Conservation (phyloP, 768 basidiomycete species). For the Scleroderma bovista region DNA sequence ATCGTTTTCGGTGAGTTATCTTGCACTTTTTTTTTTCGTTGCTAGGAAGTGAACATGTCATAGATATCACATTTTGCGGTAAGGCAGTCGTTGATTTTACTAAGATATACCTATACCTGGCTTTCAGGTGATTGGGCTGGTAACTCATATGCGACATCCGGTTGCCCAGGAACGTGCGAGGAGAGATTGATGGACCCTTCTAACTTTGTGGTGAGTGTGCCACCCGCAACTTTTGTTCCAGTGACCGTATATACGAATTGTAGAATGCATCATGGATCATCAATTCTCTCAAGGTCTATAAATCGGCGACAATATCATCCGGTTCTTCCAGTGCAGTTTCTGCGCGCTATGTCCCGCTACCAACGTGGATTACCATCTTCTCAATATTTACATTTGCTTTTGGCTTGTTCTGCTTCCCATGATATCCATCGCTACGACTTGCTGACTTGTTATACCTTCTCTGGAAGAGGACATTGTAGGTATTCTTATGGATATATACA, state of each 20-base stretch:
- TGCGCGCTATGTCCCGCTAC: conserved; percentile 2
- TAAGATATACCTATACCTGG: conserved; percentile 4
- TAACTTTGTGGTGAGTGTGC: conserved; percentile 60
- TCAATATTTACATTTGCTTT: conserved; percentile 4
- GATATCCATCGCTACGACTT: not conserved
- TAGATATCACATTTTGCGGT: conserved; percentile 85
- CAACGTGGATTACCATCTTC: conserved; percentile 10
- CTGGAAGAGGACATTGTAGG: not conserved
- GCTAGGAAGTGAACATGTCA: conserved; percentile 11
- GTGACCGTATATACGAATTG: conserved; percentile 4
- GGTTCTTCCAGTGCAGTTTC: conserved; percentile 20
- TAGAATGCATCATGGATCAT: conserved; percentile 82
- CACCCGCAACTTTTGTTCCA: not conserved
- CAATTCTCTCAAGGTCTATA: conserved; percentile 72
- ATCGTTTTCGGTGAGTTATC: conserved; percentile 63
- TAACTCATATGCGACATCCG: conserved; percentile 67
- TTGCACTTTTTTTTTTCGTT: not conserved
- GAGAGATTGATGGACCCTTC: conserved; percentile 57
- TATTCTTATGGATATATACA: not conserved
- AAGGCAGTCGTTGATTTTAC: conserved; percentile 14
- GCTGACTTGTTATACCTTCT: not conserved
- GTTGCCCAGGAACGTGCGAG: conserved; percentile 71
- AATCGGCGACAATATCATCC: conserved; percentile 45
- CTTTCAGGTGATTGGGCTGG: conserved; percentile 75
- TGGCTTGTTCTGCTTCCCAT: conserved; percentile 13